Evolutionary conservation across 352 stramenopile species (phyloP).

Genomic region (Pythium dissotocum): DNA sequence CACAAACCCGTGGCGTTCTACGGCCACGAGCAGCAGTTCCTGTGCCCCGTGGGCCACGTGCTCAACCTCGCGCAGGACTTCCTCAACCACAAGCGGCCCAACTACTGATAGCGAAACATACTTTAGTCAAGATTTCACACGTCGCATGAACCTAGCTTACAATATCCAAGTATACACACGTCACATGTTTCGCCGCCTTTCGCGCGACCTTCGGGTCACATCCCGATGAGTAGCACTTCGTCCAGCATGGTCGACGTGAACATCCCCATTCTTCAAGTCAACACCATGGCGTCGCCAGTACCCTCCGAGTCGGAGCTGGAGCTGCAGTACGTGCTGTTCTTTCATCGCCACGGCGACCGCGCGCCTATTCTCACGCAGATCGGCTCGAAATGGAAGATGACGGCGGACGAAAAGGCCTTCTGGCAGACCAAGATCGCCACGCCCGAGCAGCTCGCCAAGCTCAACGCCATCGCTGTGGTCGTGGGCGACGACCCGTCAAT

Average conservation of each 20-base stretch:
- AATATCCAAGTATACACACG: conserved; percentile 15
- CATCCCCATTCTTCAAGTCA: conserved; percentile 19
- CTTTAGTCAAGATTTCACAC: conserved; percentile 1
- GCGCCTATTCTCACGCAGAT: conserved; percentile 68
- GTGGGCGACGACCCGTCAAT: conserved; percentile 49
- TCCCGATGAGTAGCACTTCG: conserved; percentile 1
- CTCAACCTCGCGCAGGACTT: conserved; percentile 48
- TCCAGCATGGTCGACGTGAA: conserved; percentile 9
- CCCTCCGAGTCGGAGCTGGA: conserved; percentile 33
- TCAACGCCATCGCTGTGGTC: conserved; percentile 47
- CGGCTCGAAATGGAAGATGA: conserved; percentile 52
- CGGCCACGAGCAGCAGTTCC: conserved; percentile 37
- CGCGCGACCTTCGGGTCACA: conserved; percentile 29
- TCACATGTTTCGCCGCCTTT: conserved; percentile 17
- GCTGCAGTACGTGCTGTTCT: conserved; percentile 74
- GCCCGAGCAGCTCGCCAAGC: conserved; percentile 41
- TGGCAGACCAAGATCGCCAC: conserved; percentile 64
- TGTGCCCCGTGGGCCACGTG: conserved; percentile 65
- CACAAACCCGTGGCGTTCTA: conserved; percentile 44
- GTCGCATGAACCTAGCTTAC: conserved; percentile 9
- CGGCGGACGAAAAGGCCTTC: conserved; percentile 55
- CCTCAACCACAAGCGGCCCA: conserved; percentile 32
- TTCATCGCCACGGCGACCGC: conserved; percentile 82
- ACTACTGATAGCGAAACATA: not conserved
- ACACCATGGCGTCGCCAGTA: conserved; percentile 8